These are phyloP conservation scores for Persicaria maculosa DNA, from an alignment of 148 eudicot genomes.

Conservation along the genomic window DNA sequence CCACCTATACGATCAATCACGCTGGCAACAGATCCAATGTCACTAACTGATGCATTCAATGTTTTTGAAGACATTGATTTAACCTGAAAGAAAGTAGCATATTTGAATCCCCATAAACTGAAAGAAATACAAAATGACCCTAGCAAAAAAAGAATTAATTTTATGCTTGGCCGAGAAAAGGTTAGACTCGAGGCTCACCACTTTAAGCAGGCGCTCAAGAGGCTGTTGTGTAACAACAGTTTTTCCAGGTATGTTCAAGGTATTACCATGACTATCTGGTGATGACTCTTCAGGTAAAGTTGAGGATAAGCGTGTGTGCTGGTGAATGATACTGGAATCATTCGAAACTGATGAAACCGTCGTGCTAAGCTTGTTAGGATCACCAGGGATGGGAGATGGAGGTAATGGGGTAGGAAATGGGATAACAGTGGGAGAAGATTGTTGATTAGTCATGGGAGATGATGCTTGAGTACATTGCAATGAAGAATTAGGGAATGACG, in stretches of 20 bases:
- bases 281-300: constrained; percentile 81
- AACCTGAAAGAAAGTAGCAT: constrained; percentile 36
- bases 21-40: constrained; percentile 83
- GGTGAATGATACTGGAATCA: constrained; percentile 51
- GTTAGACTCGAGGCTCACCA: constrained; percentile 32
- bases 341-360: constrained; percentile 54
- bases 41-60: constrained; percentile 62
- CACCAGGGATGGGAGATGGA: constrained; percentile 85
- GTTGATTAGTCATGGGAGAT: constrained; percentile 74
- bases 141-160: not conserved
- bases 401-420: constrained; percentile 73
- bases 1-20: constrained; percentile 94
- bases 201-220: constrained; percentile 76
- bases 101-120: not conserved
- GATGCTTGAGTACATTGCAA: constrained; percentile 59
- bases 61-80: constrained; percentile 68
- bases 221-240: constrained; percentile 72
- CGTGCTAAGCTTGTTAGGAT: constrained; percentile 54
- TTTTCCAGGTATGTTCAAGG: constrained; percentile 52
- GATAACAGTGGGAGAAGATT: constrained; percentile 78
- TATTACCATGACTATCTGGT: constrained; percentile 58
- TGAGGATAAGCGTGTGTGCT: constrained; percentile 57
- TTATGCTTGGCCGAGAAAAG: too few species aligned
- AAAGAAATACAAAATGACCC: too few species aligned
- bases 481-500: constrained; percentile 57